Conservation (phyloP, 2,329 filamentous ascomycete species). For the Nectriaceae sp. region DNA sequence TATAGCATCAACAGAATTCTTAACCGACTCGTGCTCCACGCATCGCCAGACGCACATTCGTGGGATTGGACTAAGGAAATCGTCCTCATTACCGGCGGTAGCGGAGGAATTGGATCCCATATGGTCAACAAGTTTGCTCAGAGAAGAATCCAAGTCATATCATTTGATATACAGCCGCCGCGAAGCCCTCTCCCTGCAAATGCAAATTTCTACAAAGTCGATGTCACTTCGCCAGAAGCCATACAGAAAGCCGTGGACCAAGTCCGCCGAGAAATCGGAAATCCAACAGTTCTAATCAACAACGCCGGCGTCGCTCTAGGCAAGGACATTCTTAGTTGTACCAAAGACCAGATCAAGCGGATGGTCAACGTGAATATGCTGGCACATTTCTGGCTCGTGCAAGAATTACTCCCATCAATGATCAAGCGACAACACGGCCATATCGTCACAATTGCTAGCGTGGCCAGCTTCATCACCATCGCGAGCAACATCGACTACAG, state of each 20-base stretch:
- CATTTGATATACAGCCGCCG: background rate
- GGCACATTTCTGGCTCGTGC: constrained; percentile 62
- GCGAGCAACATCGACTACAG: constrained; percentile 67
- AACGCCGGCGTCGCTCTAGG: constrained; percentile 3
- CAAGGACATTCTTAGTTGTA: background rate
- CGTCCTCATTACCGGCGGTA: constrained; percentile 3
- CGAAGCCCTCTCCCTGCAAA: background rate
- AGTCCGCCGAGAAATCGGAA: background rate
- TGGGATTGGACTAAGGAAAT: constrained; percentile 6
- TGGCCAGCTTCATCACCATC: constrained; percentile 61
- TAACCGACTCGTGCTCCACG: too few relatives aligned
- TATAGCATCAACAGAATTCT: too few relatives aligned
- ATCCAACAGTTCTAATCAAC: constrained; percentile 5
- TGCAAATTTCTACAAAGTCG: constrained; percentile 1
- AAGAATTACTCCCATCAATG: constrained; percentile 69
- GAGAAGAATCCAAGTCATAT: background rate
- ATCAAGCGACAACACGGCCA: constrained; percentile 66
- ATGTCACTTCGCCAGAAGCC: constrained; percentile 2
- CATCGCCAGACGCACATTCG: too few relatives aligned
- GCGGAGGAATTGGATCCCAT: background rate
- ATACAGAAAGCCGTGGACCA: background rate
- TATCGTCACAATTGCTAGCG: constrained; percentile 69
- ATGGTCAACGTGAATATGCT: constrained; percentile 71
- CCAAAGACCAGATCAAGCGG: constrained; percentile 21
- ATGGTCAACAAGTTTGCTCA: background rate